phyloP scores from a whole-genome alignment of 1,139 yeast species.

The Debaryomycetaceae sp. region DNA sequence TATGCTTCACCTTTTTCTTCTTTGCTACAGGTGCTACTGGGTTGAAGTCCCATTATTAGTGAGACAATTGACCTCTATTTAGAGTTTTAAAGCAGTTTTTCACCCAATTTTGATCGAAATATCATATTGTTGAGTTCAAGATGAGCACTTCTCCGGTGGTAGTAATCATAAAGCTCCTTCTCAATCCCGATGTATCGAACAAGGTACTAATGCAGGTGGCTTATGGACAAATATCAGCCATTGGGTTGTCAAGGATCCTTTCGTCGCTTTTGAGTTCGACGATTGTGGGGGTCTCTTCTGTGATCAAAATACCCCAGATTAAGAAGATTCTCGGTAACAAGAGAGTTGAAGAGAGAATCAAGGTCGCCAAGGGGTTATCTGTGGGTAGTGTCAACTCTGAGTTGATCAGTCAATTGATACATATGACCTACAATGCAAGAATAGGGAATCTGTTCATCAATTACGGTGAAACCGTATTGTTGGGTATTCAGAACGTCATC shows the following conservation, averaged over 20 bases:
- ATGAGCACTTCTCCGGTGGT: constrained; percentile 20
- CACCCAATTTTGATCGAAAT: too few relatives aligned
- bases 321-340: constrained; percentile 31
- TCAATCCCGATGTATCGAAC: constrained; percentile 41
- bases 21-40: too few relatives aligned
- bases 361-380: constrained; percentile 39
- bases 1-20: too few relatives aligned
- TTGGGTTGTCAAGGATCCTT: constrained; percentile 36
- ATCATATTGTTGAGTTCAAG: too few relatives aligned
- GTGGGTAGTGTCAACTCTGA: constrained; percentile 37
- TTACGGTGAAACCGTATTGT: constrained; percentile 41
- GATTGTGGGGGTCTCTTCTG: constrained; percentile 40
- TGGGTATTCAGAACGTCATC: constrained; percentile 40
- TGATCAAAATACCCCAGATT: constrained; percentile 44
- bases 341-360: constrained; percentile 22
- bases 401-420: constrained; percentile 36
- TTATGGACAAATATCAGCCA: constrained; percentile 31
- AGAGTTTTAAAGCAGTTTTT: too few relatives aligned
- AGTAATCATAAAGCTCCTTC: constrained; percentile 28
- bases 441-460: constrained; percentile 34
- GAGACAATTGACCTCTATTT: too few relatives aligned
- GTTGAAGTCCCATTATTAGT: too few relatives aligned
- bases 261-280: constrained; percentile 33
- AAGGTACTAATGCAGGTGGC: constrained; percentile 39
- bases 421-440: constrained; percentile 39